Conservation (phyloP, 495 filamentous ascomycete genomes). For the Zalerion maritima region DNA sequence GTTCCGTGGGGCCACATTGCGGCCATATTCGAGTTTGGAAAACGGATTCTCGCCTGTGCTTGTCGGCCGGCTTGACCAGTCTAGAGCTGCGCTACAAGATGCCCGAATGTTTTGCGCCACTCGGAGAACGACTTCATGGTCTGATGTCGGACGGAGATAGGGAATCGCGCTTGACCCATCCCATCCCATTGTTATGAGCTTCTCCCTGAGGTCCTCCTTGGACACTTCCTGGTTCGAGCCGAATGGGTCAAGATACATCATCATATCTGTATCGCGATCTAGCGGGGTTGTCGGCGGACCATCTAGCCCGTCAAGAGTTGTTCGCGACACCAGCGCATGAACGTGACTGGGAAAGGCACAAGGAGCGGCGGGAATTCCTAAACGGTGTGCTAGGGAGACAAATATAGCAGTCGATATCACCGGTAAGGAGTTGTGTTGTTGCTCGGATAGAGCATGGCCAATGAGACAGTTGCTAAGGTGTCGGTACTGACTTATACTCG, state of each 20-base stretch:
- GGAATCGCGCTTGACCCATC: slow-evolving; percentile 38
- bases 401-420: slow-evolving; percentile 54
- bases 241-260: slow-evolving; percentile 79
- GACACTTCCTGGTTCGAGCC: slow-evolving; percentile 51
- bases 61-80: slow-evolving; percentile 1
- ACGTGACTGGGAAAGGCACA: slow-evolving; percentile 72
- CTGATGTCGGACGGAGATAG: slow-evolving; percentile 46
- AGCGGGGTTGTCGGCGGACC: slow-evolving; percentile 20
- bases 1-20: slow-evolving; percentile 1
- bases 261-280: slow-evolving; percentile 22
- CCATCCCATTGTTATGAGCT: slow-evolving; percentile 49
- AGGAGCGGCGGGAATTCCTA: slow-evolving; percentile 56
- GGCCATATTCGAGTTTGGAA: not conserved
- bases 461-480: slow-evolving; percentile 75
- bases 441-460: slow-evolving; percentile 56
- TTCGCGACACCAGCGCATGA: slow-evolving; percentile 52
- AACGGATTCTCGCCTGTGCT: not conserved
- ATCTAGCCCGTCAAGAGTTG: slow-evolving; percentile 45
- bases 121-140: slow-evolving; percentile 61
- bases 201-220: slow-evolving; percentile 38
- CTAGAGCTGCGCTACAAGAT: slow-evolving; percentile 23
- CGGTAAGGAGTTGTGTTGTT: slow-evolving; percentile 57
- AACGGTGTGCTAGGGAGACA: slow-evolving; percentile 29
- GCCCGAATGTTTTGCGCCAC: slow-evolving; percentile 67
- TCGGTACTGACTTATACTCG: slow-evolving; percentile 53